Conservation (phyloP, 108 stramenopile genomes). For the Fistulifera pelliculosa region DNA sequence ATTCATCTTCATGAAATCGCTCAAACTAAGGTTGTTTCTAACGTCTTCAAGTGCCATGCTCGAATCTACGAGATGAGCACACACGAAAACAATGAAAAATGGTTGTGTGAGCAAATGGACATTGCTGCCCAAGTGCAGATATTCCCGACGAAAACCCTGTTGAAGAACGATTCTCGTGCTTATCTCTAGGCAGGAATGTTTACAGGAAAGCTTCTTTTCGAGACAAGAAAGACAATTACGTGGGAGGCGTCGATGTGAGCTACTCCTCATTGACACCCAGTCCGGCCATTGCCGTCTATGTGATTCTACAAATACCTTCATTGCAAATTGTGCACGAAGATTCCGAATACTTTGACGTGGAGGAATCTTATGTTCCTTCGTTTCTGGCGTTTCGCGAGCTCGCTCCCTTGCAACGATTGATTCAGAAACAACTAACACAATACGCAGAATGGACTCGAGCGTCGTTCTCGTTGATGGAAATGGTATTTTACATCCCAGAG, state of each 20-base stretch:
- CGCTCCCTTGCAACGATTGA: conserved; percentile 37
- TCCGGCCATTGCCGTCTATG: conserved; percentile 53
- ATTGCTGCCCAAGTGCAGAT: conserved; percentile 29
- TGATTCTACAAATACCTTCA: conserved; percentile 32
- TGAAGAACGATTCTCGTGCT: neutral
- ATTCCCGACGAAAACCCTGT: conserved; percentile 4
- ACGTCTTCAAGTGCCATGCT: no score
- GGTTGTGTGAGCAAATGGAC: conserved; percentile 16
- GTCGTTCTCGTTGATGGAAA: conserved; percentile 46
- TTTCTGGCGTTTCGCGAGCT: conserved; percentile 65
- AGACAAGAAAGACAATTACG: conserved; percentile 14
- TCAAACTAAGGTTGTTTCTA: no score
- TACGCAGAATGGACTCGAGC: conserved; percentile 30
- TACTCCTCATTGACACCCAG: conserved; percentile 26
- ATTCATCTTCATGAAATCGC: no score
- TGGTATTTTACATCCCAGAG: conserved; percentile 52
- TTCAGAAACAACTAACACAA: conserved; percentile 24
- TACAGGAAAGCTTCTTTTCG: no score
- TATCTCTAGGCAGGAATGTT: conserved; percentile 1
- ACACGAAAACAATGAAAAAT: no score
- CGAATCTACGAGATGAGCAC: no score
- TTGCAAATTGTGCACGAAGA: conserved; percentile 34
- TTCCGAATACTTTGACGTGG: conserved; percentile 23
- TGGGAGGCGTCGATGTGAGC: conserved; percentile 64
- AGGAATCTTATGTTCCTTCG: conserved; percentile 38